phyloP scores from a whole-genome alignment of 2,329 filamentous ascomycete genomes.

The Aureobasidium sp. region DNA sequence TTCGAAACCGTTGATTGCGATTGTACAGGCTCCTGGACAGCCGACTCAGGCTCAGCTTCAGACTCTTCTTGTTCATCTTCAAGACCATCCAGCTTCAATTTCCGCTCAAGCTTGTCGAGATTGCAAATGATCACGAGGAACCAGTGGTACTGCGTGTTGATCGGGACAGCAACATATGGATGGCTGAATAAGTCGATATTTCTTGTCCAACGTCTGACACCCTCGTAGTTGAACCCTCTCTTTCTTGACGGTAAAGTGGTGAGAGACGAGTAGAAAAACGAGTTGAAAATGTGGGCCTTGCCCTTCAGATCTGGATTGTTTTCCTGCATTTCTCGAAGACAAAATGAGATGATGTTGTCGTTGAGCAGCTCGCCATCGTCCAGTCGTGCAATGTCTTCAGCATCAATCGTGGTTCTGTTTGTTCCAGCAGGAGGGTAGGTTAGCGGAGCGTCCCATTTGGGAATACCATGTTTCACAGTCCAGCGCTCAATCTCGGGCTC shows the following conservation, averaged over 20 bases:
- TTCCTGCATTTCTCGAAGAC: conserved; percentile 51
- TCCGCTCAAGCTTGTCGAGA: conserved; percentile 44
- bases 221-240: conserved; percentile 68
- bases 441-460: conserved; percentile 42
- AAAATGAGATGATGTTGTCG: conserved; percentile 87
- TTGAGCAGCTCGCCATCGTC: conserved; percentile 85
- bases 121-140: conserved; percentile 95
- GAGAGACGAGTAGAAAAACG: conserved; percentile 80
- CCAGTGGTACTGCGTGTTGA: conserved; percentile 84
- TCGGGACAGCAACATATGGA: conserved; percentile 85
- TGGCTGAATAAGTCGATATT: conserved; percentile 77
- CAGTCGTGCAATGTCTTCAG: conserved; percentile 66
- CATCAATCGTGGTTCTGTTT: conserved; percentile 59
- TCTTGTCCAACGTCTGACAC: conserved; percentile 80
- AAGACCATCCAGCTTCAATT: neutral
- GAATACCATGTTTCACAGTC: neutral
- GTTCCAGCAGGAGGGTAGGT: conserved; percentile 54
- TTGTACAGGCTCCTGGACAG: neutral
- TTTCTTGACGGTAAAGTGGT: conserved; percentile 50
- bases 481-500: neutral
- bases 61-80: neutral
- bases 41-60: neutral
- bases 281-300: conserved; percentile 81
- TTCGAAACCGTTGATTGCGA: neutral
- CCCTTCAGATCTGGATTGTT: conserved; percentile 36